phyloP scores from a whole-genome alignment of 2,329 filamentous ascomycete species.

The Mycosphaerelloides madeirae region DNA sequence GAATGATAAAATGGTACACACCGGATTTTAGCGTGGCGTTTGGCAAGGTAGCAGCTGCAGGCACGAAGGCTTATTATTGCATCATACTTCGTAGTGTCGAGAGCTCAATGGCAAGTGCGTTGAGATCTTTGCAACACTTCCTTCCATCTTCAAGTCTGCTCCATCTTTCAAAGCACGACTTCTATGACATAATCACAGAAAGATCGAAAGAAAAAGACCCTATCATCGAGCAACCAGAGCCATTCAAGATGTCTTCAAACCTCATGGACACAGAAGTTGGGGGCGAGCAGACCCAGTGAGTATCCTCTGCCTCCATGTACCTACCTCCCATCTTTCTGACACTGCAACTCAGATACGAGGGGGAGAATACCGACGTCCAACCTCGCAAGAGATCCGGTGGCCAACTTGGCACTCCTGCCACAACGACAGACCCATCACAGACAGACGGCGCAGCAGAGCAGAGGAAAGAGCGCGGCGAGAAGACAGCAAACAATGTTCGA shows the following conservation, averaged over 20 bases:
- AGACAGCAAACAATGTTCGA: conserved; percentile 49
- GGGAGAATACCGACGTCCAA: conserved; percentile 46
- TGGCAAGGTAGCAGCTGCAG: conserved; percentile 6
- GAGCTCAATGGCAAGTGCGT: no score
- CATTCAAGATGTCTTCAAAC: conserved; percentile 45
- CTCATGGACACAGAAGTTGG: conserved; percentile 57
- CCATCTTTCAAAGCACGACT: no score
- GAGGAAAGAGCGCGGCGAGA: conserved; percentile 37
- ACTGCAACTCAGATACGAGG: conserved; percentile 53
- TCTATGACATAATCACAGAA: no score
- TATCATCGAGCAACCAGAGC: no score
- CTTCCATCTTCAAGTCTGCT: no score
- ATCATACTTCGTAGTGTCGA: not conserved
- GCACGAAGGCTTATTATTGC: not conserved
- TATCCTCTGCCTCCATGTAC: not conserved
- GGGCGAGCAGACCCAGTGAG: conserved; percentile 56
- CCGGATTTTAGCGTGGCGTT: conserved; percentile 29
- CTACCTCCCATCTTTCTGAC: not conserved
- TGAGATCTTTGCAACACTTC: no score
- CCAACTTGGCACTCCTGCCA: conserved; percentile 44
- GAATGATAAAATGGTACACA: conserved; percentile 20
- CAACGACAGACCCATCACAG: conserved; percentile 31
- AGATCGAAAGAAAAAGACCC: no score
- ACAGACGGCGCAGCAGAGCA: conserved; percentile 30
- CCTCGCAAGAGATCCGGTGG: conserved; percentile 52